Evolutionary conservation across 805 yeast species (phyloP), one percentile per base, ranked within the genome.

Genomic region (Priceomyces medius): DNA sequence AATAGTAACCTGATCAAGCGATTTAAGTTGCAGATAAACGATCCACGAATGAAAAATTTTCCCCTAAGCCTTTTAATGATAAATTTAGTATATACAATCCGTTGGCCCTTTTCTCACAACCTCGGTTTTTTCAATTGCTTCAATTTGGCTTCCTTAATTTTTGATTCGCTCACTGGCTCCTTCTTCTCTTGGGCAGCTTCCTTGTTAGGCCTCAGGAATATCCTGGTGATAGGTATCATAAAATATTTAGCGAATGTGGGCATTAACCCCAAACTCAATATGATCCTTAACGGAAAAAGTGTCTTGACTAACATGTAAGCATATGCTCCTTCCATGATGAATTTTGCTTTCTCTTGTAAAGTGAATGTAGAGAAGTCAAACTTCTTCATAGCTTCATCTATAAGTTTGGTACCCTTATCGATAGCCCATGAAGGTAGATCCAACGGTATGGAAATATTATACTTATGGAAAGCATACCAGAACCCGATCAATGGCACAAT

Each of bases 291-390:
- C 0, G 88, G 87, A 45, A 80, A 59, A 17, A 76, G 53, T 7
- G 73, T 66, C 54, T 86, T 86, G 9, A 85, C 88, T 3, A 82
- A 62, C 3, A 82, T 83, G 51, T 81, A 87, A 0, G 95, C 81
- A 19, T 84, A 73, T 0, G 90, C 89, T 7, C 95, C 95, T 48
- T 85, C 86, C 49, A 81, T 57, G 4, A 86, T 63, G 20, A 83
- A 56, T 37, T 68, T 66, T 35, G 83, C 68, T 47, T 80, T 79
- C 26, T 79, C 80, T 31, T 68, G 71, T 12, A 81, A 51, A 31
- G 72, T 61, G 50, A 62, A 58, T 34, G 60, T 45, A 31, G 49
- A 36, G 35, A 61, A 63, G 41, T 61, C 64, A 45, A 58, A 64
- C 24, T 57, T 54, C 40, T 71, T 68, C 49, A 79, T 69, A 19